Evolutionary conservation across 1,284 basidiomycete genomes (phyloP).

Genomic region (Pyrrhoderma lamaoense): DNA sequence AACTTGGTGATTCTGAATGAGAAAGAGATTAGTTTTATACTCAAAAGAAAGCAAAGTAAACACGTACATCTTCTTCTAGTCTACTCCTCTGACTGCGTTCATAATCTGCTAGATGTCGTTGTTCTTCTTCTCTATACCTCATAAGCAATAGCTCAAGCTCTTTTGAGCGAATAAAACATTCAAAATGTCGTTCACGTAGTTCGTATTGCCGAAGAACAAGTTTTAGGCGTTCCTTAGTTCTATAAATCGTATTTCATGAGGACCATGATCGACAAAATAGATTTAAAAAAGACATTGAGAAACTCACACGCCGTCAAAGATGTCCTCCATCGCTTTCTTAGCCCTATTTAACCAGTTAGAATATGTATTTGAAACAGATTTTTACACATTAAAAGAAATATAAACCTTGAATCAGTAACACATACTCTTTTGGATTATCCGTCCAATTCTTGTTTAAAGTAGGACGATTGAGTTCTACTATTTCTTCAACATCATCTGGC

Average conservation of each 20-base stretch:
- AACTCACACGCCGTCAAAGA: conserved; percentile 68
- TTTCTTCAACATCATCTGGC: conserved; percentile 56
- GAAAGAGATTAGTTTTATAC: neutral
- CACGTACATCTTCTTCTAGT: conserved; percentile 59
- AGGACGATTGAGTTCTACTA: conserved; percentile 53
- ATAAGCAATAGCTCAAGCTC: conserved; percentile 79
- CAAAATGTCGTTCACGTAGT: conserved; percentile 79
- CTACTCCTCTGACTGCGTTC: conserved; percentile 62
- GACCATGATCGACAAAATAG: neutral
- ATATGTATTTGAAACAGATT: conserved; percentile 11
- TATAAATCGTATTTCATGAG: neutral
- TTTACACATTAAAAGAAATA: conserved; percentile 4
- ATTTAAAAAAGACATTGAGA: neutral
- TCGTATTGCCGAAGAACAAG: conserved; percentile 78
- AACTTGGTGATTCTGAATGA: conserved; percentile 48
- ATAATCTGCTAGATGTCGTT: conserved; percentile 68
- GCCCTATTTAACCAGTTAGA: conserved; percentile 44
- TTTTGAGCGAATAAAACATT: conserved; percentile 81
- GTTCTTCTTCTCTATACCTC: conserved; percentile 74
- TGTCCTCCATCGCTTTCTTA: conserved; percentile 62
- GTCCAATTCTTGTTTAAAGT: conserved; percentile 72
- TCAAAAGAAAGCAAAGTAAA: conserved; percentile 9
- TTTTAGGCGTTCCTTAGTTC: conserved; percentile 64
- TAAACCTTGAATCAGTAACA: conserved; percentile 10
- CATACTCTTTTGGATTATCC: conserved; percentile 64